Percentiles rank a stretch among this genome's conserved stretches.
Evolutionary conservation across 495 filamentous ascomycete species (phyloP).

Genomic region (Pyrenula aspistea): DNA sequence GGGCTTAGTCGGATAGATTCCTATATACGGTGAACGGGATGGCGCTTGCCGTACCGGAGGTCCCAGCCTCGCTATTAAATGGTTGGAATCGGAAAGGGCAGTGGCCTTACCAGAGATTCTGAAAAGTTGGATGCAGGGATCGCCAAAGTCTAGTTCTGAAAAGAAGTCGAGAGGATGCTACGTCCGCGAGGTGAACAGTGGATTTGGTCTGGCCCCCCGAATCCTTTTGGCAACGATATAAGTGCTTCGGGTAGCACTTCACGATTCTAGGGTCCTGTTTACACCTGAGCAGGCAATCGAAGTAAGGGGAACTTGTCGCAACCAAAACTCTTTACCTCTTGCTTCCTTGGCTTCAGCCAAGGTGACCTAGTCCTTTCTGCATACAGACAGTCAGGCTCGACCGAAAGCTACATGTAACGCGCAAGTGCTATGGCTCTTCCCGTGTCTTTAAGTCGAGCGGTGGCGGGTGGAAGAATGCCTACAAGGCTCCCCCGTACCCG

Average conservation of each 20-base stretch:
- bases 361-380: not conserved
- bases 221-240: not conserved
- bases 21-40: not conserved
- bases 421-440: not conserved
- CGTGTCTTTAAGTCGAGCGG: not conserved
- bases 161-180: not conserved
- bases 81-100: not conserved
- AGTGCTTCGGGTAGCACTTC: not conserved
- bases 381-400: not conserved
- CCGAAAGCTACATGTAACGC: not conserved
- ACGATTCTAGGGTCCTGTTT: not conserved
- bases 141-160: too few species aligned
- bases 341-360: not conserved
- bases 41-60: not conserved
- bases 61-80: not conserved
- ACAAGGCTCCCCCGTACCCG: not conserved
- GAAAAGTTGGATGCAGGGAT: not conserved
- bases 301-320: not conserved
- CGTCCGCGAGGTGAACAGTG: not conserved
- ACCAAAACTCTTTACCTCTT: not conserved
- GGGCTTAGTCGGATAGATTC: not conserved
- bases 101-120: not conserved
- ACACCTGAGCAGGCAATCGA: not conserved
- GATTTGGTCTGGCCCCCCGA: not conserved
- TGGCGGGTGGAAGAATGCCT: not conserved